A percentile compares a stretch with the other conserved stretches of the same genome.
phyloP scores from a whole-genome alignment of 306 rosid genomes.

The Medicago arabica region DNA sequence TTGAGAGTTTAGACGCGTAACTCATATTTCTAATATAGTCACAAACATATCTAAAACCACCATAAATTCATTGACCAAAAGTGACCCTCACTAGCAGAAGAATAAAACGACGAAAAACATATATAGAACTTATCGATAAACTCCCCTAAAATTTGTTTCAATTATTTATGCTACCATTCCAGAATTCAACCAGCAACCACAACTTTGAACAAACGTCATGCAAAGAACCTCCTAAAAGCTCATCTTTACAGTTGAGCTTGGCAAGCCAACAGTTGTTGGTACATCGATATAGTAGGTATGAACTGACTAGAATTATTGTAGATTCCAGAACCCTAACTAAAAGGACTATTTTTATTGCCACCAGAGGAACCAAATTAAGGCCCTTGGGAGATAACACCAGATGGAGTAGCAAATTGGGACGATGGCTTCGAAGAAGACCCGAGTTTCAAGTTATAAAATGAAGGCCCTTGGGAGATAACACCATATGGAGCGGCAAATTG shows the following conservation, averaged over 20 bases:
- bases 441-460: conserved; percentile 49
- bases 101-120: not conserved
- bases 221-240: conserved; percentile 34
- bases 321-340: conserved; percentile 58
- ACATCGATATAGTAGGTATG: conserved; percentile 56
- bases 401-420: no score
- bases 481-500: no score
- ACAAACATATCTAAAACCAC: not conserved
- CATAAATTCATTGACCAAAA: not conserved
- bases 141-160: conserved; percentile 38
- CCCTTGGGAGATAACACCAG: conserved; percentile 28
- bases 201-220: conserved; percentile 42
- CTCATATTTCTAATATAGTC: no score
- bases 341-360: conserved; percentile 63
- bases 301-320: conserved; percentile 56
- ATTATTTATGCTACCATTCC: conserved; percentile 12
- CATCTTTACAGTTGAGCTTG: conserved; percentile 69
- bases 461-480: conserved; percentile 43
- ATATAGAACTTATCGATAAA: conserved; percentile 37
- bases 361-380: conserved; percentile 68
- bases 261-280: conserved; percentile 63
- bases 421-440: conserved; percentile 41
- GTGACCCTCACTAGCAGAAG: conserved; percentile 44
- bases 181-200: conserved; percentile 43
- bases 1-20: not conserved